Evolutionary conservation across 768 basidiomycete genomes (phyloP), one percentile per base, ranked within the genome.

Genomic region (Gyrodon lividus): DNA sequence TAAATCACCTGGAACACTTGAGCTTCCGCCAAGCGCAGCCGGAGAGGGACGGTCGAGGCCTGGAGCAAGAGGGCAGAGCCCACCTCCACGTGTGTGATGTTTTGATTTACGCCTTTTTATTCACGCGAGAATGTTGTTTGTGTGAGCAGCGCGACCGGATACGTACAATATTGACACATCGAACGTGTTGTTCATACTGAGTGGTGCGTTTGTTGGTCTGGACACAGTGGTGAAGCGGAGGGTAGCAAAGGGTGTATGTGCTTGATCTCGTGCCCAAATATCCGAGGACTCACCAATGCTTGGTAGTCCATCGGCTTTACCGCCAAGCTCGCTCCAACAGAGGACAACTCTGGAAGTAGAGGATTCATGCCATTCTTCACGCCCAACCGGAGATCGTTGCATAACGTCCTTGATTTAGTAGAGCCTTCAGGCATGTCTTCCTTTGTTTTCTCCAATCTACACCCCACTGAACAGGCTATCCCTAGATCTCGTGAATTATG

Each of bases 181-280:
- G 7, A 94, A 98, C 60, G 82, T 98, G 22, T 73, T 98, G n/a
- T 98, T 98, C 70, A 89, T 98, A 54, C 67, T 96, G 10, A 94
- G 92, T 44, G 96, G 96, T 2, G 96, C 96, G 2, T 97, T 97
- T 64, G 93, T 97, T 9, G 95, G 95, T 0, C 71, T 98, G 43
- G 94, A 97, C 38, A 81, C 76, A 45, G 71, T 98, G 22, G 83
- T 98, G 56, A 86, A 84, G 64, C 76, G 84, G 47, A 78, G 94
- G 34, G 76, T 92, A 10, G 83, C 86, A 10, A 93, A 92, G 72
- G 92, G 92, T 6, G 93, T 94, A 66, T 58, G 88, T 76, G 23
- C 22, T 43, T 10, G 33, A 22, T 24, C 23, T 48, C n/a, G 26
- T 43, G 9, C 40, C 10, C 26, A 9, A 34, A 43, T 14, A 24